phyloP scores from a whole-genome alignment of 768 basidiomycete genomes.

The Scleroderma citrinum region DNA sequence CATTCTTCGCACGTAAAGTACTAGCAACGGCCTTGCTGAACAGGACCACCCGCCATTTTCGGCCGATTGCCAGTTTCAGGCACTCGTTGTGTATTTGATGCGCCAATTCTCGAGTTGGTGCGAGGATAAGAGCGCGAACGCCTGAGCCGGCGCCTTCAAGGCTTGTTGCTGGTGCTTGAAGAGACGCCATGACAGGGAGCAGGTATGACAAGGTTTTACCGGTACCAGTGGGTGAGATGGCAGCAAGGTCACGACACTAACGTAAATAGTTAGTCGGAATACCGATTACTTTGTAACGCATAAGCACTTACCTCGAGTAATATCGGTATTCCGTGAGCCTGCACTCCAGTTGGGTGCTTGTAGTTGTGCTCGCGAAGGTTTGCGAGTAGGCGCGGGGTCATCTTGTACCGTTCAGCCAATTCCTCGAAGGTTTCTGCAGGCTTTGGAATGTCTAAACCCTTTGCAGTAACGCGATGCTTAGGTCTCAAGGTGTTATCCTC shows the following conservation, averaged over 20 bases:
- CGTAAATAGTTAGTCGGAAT: conserved; percentile 3
- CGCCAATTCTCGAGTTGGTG: conserved; percentile 93
- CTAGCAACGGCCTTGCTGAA: conserved; percentile 89
- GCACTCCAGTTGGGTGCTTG: conserved; percentile 71
- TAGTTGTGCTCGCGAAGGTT: conserved; percentile 63
- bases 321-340: conserved; percentile 75
- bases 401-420: conserved; percentile 49
- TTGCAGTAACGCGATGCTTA: conserved; percentile 65
- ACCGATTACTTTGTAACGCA: background rate
- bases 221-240: conserved; percentile 95
- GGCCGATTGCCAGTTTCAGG: conserved; percentile 69
- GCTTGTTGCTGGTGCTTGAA: conserved; percentile 50
- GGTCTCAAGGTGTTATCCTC: conserved; percentile 22
- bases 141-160: conserved; percentile 46
- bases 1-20: conserved; percentile 67
- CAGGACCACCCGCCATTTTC: conserved; percentile 77
- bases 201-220: conserved; percentile 96
- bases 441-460: conserved; percentile 65
- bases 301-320: conserved; percentile 57
- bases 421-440: conserved; percentile 53
- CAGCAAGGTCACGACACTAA: conserved; percentile 80
- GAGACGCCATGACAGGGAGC: conserved; percentile 65
- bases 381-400: conserved; percentile 54
- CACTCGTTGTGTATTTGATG: conserved; percentile 94
- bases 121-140: conserved; percentile 74